A percentile compares a stretch with the other conserved stretches of the same genome.
Conservation (phyloP, 768 basidiomycete species). For the Tricholomella constricta region DNA sequence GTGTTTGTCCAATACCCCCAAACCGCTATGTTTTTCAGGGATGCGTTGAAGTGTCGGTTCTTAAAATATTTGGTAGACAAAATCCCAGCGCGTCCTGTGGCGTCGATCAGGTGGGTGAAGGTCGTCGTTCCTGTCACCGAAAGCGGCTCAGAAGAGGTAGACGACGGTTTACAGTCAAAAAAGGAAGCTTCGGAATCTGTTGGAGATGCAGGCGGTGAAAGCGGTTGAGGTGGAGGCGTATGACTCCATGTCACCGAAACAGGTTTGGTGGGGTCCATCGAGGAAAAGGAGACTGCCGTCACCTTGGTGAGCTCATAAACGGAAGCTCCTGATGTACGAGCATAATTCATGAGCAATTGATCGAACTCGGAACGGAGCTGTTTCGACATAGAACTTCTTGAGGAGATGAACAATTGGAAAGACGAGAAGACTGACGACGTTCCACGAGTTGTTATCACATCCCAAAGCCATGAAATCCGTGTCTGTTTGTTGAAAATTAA, state of each 20-base stretch:
- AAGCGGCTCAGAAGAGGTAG: conserved; percentile 11
- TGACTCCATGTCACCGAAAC: conserved; percentile 57
- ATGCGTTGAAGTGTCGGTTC: conserved; percentile 67
- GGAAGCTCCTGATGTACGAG: conserved; percentile 49
- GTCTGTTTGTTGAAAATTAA: conserved; percentile 34
- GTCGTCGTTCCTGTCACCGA: conserved; percentile 49
- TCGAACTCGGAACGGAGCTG: conserved; percentile 66
- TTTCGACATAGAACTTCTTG: background rate
- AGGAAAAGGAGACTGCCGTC: conserved; percentile 46
- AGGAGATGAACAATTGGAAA: background rate
- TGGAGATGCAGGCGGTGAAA: conserved; percentile 44
- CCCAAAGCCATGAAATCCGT: conserved; percentile 62
- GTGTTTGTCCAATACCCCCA: conserved; percentile 77
- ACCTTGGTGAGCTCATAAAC: conserved; percentile 60
- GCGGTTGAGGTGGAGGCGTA: conserved; percentile 40
- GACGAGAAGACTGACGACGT: conserved; percentile 48
- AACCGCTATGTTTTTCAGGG: conserved; percentile 71
- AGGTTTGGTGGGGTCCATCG: conserved; percentile 42
- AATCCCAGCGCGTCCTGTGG: conserved; percentile 71
- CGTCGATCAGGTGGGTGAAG: conserved; percentile 73
- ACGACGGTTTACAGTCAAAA: conserved; percentile 16
- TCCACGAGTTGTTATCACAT: conserved; percentile 58
- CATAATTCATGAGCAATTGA: conserved; percentile 57
- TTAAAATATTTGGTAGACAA: conserved; percentile 70
- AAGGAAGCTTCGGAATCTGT: conserved; percentile 29